Conservation (phyloP, 2,329 filamentous ascomycete genomes). For the Daldinia sp. region DNA sequence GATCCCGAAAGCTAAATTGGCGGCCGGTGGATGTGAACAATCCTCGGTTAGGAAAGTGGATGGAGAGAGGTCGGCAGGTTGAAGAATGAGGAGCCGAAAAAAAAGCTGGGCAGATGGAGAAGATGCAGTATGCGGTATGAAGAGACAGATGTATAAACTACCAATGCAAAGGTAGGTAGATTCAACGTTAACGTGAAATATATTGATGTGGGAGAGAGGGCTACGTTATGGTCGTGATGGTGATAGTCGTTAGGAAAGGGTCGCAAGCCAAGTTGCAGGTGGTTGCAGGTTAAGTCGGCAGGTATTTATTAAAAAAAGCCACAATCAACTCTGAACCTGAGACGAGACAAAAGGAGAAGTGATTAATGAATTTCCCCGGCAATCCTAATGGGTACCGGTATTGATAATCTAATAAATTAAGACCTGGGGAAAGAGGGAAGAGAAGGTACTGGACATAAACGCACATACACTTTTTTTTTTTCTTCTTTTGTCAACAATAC, state of each 20-base stretch:
- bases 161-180: slow-evolving; percentile 22
- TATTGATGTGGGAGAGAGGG: slow-evolving; percentile 29
- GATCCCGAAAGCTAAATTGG: slow-evolving; percentile 45
- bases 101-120: slow-evolving; percentile 14
- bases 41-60: slow-evolving; percentile 45
- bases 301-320: slow-evolving; percentile 42
- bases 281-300: slow-evolving; percentile 19
- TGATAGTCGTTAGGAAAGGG: not conserved
- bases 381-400: slow-evolving; percentile 23
- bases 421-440: slow-evolving; percentile 35
- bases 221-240: not conserved
- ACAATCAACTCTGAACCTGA: slow-evolving; percentile 29
- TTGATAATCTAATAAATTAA: slow-evolving; percentile 39
- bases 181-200: slow-evolving; percentile 38
- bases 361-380: slow-evolving; percentile 34
- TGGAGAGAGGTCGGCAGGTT: slow-evolving; percentile 28
- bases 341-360: slow-evolving; percentile 38
- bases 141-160: slow-evolving; percentile 22
- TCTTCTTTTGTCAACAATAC: no score
- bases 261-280: slow-evolving; percentile 1
- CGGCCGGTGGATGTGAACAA: slow-evolving; percentile 36
- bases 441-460: not conserved
- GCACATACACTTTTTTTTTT: not conserved
- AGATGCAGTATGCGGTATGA: slow-evolving; percentile 5
- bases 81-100: slow-evolving; percentile 28